A percentile compares a stretch with the other conserved stretches of the same genome.
These are phyloP conservation scores for Carpinus fangiana DNA, from an alignment of 306 rosid species.

Conservation along the genomic window DNA sequence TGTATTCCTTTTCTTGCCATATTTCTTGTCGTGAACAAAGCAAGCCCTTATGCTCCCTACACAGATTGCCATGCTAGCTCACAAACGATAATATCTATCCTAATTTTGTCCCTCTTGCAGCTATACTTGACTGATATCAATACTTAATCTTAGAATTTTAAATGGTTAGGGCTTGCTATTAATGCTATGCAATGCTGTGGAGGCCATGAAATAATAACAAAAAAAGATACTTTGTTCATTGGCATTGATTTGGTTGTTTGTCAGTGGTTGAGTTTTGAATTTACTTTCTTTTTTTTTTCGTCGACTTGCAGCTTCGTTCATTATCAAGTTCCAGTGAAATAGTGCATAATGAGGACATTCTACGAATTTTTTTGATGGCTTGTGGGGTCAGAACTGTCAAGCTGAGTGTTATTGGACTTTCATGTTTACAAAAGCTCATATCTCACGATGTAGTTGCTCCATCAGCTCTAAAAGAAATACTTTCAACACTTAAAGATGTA, in stretches of 20 bases:
- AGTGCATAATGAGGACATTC: slow-evolving; percentile 85
- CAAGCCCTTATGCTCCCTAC: background rate
- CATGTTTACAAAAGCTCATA: slow-evolving; percentile 88
- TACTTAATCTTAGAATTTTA: background rate
- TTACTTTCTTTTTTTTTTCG: slow-evolving; percentile 26
- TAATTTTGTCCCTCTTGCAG: background rate
- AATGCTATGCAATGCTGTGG: background rate
- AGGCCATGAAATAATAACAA: background rate
- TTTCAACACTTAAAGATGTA: slow-evolving; percentile 85
- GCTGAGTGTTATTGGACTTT: slow-evolving; percentile 90
- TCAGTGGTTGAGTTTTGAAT: background rate
- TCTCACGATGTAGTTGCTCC: slow-evolving; percentile 89
- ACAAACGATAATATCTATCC: background rate
- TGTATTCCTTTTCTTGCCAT: background rate
- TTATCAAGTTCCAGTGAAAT: slow-evolving; percentile 85
- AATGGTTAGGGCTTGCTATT: background rate
- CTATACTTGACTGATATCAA: background rate
- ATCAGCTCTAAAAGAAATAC: slow-evolving; percentile 75
- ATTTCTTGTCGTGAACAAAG: background rate
- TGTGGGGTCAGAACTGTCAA: slow-evolving; percentile 84
- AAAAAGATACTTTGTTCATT: background rate
- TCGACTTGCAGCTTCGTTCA: slow-evolving; percentile 77
- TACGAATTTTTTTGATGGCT: slow-evolving; percentile 86
- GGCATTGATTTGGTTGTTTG: slow-evolving; percentile 15
- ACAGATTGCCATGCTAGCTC: background rate